Evolutionary conservation across 768 basidiomycete genomes (phyloP).

Genomic region (Tylopilus intermedius): DNA sequence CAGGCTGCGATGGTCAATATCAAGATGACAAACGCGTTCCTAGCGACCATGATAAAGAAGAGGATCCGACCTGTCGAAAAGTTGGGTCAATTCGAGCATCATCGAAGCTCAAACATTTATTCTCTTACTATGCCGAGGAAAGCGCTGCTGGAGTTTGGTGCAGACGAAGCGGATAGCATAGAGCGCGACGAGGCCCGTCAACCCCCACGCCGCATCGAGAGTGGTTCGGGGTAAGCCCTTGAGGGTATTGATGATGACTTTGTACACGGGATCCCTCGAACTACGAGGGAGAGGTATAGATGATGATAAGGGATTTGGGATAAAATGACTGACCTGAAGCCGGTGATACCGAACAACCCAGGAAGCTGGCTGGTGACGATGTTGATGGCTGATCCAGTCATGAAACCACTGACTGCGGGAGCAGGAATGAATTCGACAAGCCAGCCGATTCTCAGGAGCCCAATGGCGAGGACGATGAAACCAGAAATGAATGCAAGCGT

Average conservation of each 20-base stretch:
- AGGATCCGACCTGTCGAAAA: constrained; percentile 50
- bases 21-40: constrained; percentile 86
- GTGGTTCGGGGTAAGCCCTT: constrained; percentile 69
- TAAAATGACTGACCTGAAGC: constrained; percentile 62
- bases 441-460: constrained; percentile 88
- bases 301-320: neutral
- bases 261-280: constrained; percentile 79
- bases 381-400: constrained; percentile 97
- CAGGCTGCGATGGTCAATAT: constrained; percentile 84
- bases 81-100: neutral
- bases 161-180: constrained; percentile 64
- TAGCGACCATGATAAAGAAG: constrained; percentile 73
- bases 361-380: constrained; percentile 88
- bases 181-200: constrained; percentile 65
- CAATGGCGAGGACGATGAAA: constrained; percentile 86
- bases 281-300: constrained; percentile 33
- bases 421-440: constrained; percentile 90
- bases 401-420: constrained; percentile 83
- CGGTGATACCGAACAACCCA: constrained; percentile 80
- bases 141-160: constrained; percentile 46
- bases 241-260: constrained; percentile 89
- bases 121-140: constrained; percentile 54
- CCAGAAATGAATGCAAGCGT: constrained; percentile 82
- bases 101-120: neutral
- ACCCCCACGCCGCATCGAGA: constrained; percentile 87